These are phyloP conservation scores for Aspergillus sp. DNA, from an alignment of 2,329 filamentous ascomycete species.

Conservation along the genomic window DNA sequence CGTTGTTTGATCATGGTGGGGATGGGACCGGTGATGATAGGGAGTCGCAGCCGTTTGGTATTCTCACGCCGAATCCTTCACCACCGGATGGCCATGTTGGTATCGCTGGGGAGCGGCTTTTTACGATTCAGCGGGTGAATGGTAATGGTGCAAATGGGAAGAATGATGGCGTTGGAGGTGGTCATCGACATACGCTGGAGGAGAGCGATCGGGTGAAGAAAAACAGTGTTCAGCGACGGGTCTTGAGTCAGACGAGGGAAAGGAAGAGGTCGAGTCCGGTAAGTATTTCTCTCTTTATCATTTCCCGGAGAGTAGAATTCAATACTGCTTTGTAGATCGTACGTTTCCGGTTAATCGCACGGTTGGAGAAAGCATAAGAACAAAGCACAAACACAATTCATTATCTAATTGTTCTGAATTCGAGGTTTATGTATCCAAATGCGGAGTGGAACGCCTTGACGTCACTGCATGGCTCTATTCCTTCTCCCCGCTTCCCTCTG, in stretches of 20 bases:
- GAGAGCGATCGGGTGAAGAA: constrained; percentile 76
- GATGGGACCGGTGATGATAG: constrained; percentile 7
- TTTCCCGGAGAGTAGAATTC: not conserved
- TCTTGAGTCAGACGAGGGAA: constrained; percentile 60
- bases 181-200: constrained; percentile 66
- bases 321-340: not conserved
- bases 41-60: constrained; percentile 32
- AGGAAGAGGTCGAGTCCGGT: constrained; percentile 52
- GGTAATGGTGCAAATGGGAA: constrained; percentile 69
- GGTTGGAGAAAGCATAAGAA: not conserved
- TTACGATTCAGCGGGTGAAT: constrained; percentile 71
- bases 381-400: not conserved
- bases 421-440: constrained; percentile 1
- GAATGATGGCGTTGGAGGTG: constrained; percentile 60
- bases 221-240: constrained; percentile 63
- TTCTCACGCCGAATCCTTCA: constrained; percentile 35
- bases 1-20: constrained; percentile 13
- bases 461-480: constrained; percentile 9
- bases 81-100: constrained; percentile 43
- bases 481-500: constrained; percentile 1
- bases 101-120: constrained; percentile 51
- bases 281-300: constrained; percentile 23
- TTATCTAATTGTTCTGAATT: not conserved
- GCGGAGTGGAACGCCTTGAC: constrained; percentile 12
- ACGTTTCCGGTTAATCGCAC: not conserved